Conservation (phyloP, 805 yeast species). For the Saturnispora mendoncae region DNA sequence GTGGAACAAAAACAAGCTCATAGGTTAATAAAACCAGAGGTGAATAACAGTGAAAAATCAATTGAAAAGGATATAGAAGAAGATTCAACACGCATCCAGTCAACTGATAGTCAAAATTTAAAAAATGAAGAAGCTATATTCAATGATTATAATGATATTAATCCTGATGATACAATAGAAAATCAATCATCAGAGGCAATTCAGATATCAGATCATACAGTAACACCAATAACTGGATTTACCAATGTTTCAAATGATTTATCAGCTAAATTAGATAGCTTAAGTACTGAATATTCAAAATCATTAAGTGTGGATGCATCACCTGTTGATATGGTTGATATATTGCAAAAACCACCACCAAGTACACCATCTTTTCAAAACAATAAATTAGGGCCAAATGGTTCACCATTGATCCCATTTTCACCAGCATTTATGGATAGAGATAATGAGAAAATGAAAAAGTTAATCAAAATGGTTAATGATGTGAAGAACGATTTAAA, state of each 20-base stretch:
- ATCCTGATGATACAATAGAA: background rate
- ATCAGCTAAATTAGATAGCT: background rate
- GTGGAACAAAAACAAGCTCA: constrained; percentile 9
- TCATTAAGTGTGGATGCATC: background rate
- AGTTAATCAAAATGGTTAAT: constrained; percentile 22
- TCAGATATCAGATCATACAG: background rate
- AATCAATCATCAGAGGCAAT: background rate
- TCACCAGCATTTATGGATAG: constrained; percentile 15
- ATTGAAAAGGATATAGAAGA: background rate
- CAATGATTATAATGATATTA: constrained; percentile 5
- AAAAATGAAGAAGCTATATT: constrained; percentile 7
- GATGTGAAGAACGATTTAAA: constrained; percentile 36
- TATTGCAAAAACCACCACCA: background rate
- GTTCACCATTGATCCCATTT: constrained; percentile 11
- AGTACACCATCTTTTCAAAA: constrained; percentile 2
- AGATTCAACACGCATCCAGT: background rate
- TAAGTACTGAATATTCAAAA: background rate
- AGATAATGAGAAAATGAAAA: constrained; percentile 18
- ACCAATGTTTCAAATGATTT: background rate
- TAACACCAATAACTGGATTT: background rate
- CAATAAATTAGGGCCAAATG: background rate
- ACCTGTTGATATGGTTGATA: constrained; percentile 1
- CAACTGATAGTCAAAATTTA: constrained; percentile 3
- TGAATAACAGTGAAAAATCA: constrained; percentile 10
- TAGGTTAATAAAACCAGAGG: constrained; percentile 16